These are phyloP conservation scores for Pulveroboletus ravenelii DNA, from an alignment of 768 basidiomycete genomes.

Conservation along the genomic window DNA sequence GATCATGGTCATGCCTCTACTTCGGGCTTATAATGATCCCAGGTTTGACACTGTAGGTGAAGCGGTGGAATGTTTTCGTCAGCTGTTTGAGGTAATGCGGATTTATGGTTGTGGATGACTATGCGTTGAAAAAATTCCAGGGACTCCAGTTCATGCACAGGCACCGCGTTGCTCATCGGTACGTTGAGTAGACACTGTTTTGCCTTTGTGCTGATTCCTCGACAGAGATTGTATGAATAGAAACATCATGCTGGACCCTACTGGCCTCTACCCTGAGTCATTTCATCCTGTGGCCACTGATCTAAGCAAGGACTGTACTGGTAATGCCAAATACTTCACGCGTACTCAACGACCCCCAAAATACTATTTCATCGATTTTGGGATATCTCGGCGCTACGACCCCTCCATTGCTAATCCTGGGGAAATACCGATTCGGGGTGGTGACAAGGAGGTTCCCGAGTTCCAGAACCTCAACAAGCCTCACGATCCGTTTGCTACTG, in stretches of 20 bases:
- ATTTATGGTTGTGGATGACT: too few species aligned
- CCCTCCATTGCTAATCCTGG: slow-evolving; percentile 21
- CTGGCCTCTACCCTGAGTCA: slow-evolving; percentile 20
- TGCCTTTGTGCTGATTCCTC: neutral
- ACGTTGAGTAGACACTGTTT: neutral
- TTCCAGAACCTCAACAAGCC: slow-evolving; percentile 20
- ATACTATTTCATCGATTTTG: slow-evolving; percentile 13
- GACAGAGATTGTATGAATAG: slow-evolving; percentile 23
- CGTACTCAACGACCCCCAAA: slow-evolving; percentile 17
- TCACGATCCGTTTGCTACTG: slow-evolving; percentile 39
- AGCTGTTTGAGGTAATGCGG: too few species aligned
- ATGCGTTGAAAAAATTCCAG: slow-evolving; percentile 31
- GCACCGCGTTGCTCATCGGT: slow-evolving; percentile 16
- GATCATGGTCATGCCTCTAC: too few species aligned
- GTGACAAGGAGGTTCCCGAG: slow-evolving; percentile 40
- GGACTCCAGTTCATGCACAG: slow-evolving; percentile 25
- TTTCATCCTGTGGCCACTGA: slow-evolving; percentile 24
- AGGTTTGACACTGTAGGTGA: too few species aligned
- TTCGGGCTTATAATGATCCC: too few species aligned
- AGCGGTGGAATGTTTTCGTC: too few species aligned
- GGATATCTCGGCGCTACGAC: slow-evolving; percentile 28
- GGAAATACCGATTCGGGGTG: slow-evolving; percentile 32
- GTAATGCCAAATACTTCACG: slow-evolving; percentile 11
- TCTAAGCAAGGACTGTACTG: slow-evolving; percentile 19
- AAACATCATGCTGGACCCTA: slow-evolving; percentile 35